Percentiles rank a stretch among this genome's conserved stretches.
These are phyloP conservation scores for Ophiostoma sp. DNA, from an alignment of 2,329 filamentous ascomycete genomes.

Conservation along the genomic window DNA sequence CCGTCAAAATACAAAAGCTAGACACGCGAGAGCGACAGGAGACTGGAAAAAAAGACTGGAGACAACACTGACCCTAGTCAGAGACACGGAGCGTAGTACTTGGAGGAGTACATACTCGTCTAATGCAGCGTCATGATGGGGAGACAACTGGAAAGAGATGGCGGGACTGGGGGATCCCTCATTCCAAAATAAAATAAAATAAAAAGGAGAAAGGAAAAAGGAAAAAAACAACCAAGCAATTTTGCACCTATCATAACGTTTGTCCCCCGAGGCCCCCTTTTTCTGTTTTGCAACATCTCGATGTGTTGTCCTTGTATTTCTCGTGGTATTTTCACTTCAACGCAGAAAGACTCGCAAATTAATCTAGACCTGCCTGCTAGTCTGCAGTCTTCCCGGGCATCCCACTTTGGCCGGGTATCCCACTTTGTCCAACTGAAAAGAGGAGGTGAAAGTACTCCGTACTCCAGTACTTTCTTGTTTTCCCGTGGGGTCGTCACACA, in stretches of 20 bases:
- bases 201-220: neutral
- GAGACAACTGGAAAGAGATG: neutral
- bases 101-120: neutral
- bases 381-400: neutral
- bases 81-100: neutral
- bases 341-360: neutral
- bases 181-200: neutral
- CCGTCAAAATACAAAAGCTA: neutral
- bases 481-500: neutral
- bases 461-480: neutral
- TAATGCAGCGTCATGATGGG: neutral
- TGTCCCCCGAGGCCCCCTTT: neutral
- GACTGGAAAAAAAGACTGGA: too few relatives aligned
- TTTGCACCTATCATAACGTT: slow-evolving; percentile 13
- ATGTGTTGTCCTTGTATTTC: neutral
- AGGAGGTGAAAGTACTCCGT: neutral
- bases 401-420: neutral
- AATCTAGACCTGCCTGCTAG: neutral
- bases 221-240: neutral
- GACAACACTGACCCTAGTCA: too few relatives aligned
- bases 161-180: neutral
- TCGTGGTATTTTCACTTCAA: neutral
- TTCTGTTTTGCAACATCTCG: neutral
- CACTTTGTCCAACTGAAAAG: neutral
- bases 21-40: too few relatives aligned